Conservation (phyloP, 768 basidiomycete species). For the Daedaleopsis nitida region DNA sequence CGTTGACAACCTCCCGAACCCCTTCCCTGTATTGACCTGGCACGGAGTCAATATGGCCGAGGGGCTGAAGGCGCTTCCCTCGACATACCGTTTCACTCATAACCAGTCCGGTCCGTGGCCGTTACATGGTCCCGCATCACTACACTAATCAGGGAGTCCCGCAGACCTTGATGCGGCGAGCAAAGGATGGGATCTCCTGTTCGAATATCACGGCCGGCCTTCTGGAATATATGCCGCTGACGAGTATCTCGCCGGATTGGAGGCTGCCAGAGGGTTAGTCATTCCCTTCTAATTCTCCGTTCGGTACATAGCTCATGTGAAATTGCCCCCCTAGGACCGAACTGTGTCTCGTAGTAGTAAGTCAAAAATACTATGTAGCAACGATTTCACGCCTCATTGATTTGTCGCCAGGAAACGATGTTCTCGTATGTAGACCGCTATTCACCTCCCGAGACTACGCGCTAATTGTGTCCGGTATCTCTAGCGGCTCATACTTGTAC, state of each 20-base stretch:
- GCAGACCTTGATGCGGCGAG: constrained; percentile 53
- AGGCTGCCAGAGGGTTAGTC: constrained; percentile 52
- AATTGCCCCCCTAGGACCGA: constrained; percentile 43
- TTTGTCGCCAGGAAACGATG: constrained; percentile 52
- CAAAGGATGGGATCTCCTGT: constrained; percentile 54
- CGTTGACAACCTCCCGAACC: constrained; percentile 43
- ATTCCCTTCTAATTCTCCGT: neutral
- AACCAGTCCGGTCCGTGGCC: constrained; percentile 49
- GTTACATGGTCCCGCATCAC: neutral
- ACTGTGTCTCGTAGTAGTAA: constrained; percentile 53
- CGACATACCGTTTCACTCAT: constrained; percentile 56
- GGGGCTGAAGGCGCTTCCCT: constrained; percentile 55
- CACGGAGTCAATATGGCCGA: constrained; percentile 63
- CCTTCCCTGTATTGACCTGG: constrained; percentile 51
- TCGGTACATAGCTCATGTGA: neutral
- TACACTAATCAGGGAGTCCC: neutral
- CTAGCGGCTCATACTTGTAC: constrained; percentile 54
- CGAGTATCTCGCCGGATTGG: constrained; percentile 57
- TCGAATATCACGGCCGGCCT: constrained; percentile 60
- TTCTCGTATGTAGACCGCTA: constrained; percentile 45
- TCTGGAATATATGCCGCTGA: constrained; percentile 59
- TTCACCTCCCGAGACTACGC: neutral
- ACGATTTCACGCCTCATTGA: neutral
- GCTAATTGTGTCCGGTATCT: neutral
- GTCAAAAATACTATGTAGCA: constrained; percentile 18